Percentiles rank a stretch among this genome's conserved stretches.
These are phyloP conservation scores for Nepenthes mirabilis DNA, from an alignment of 148 eudicot species.

Conservation along the genomic window DNA sequence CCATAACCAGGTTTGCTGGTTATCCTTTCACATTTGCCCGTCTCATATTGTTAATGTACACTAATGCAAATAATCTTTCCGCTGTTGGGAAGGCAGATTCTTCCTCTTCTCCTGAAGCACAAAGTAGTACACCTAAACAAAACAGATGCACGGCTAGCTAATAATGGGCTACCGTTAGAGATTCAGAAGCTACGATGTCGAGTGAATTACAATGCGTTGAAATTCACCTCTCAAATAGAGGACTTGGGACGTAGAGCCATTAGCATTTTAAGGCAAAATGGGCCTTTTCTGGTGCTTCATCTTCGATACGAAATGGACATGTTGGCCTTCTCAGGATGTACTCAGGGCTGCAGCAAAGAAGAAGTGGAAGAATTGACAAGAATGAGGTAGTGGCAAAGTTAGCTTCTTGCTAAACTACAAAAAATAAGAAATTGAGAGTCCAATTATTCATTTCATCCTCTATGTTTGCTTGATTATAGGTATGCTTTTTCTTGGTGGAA, in stretches of 20 bases:
- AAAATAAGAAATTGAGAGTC: neutral
- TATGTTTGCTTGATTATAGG: conserved; percentile 9
- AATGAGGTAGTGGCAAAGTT: conserved; percentile 20
- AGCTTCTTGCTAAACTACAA: neutral
- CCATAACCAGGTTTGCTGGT: conserved; percentile 9
- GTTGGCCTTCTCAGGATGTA: conserved; percentile 41
- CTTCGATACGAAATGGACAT: conserved; percentile 37
- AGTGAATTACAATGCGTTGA: conserved; percentile 19
- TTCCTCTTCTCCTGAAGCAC: conserved; percentile 19
- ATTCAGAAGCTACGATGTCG: conserved; percentile 30
- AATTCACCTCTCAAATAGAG: conserved; percentile 19
- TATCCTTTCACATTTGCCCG: neutral
- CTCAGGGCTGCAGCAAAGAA: conserved; percentile 21
- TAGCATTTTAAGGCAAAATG: conserved; percentile 15
- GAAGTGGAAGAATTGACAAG: conserved; percentile 25
- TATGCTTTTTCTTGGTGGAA: conserved; percentile 47
- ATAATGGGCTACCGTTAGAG: conserved; percentile 25
- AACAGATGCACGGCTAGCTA: conserved; percentile 31
- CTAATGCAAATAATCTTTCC: neutral
- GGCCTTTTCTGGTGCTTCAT: conserved; percentile 32
- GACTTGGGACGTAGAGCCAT: conserved; percentile 21
- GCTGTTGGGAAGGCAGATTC: conserved; percentile 14
- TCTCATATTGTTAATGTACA: neutral
- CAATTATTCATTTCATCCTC: neutral
- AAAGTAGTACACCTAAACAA: conserved; percentile 24